Evolutionary conservation across 352 stramenopile species (phyloP), one percentile per base, ranked within the genome.

Genomic region (Phytophthora uliginosa): DNA sequence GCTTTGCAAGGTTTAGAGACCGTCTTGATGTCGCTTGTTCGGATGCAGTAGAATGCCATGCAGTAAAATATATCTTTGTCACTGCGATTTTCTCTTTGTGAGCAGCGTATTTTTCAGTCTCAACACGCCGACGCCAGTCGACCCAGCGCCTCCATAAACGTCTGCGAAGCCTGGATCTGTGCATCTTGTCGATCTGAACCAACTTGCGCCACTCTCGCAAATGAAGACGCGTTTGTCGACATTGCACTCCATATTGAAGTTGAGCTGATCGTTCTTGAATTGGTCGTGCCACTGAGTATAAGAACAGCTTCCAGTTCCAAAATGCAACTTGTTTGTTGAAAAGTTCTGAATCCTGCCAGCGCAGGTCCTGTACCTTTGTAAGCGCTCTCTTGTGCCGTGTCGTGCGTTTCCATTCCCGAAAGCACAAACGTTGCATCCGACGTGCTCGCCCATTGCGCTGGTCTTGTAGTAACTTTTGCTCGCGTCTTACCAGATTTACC

Each of bases 281-380:
- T 12, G 80, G 82, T 10, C 87, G 69, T 6, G 77, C 79, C 17
- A 85, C 40, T 1, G 74, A 62, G 26, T 81, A 57, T 1, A 93
- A 57, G 10, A 78, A 85, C 17, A 92, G 34, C 42, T 82, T 91
- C 87, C 87, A 94, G 8, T 59, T 72, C 60, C 73, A 90, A 48
- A 90, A 77, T 5, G 57, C 57, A 48, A 79, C 8, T 54, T 82
- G 67, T 26, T 77, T 68, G 8, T 56, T 26, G 9, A 64, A 61
- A 8, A 48, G 76, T 7, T 59, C 20, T 3, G 45, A 73, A 22
- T 75, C 68, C 47, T 79, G 48, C 24, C 52, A 77, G 10, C 80
- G 73, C 33, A 73, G 24, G 15, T 59, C 28, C 42, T 84, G 59
- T 18, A 76, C 28, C 13, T 66, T 67, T 7, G 59, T 58, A 0